phyloP scores from a whole-genome alignment of 2,329 filamentous ascomycete species.

The Trichocomaceae sp. region DNA sequence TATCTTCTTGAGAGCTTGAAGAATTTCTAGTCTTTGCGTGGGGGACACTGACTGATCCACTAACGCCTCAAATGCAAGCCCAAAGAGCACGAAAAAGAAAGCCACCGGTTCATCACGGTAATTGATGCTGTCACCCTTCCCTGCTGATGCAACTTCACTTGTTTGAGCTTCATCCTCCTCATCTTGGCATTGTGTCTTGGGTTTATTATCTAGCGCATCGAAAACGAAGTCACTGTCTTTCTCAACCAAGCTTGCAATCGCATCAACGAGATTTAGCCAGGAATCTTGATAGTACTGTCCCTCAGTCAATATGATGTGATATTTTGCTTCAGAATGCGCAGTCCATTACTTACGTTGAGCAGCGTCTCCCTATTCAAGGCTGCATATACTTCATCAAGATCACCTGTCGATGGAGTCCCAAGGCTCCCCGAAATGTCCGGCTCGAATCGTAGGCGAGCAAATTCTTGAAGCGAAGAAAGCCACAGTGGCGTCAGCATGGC shows the following conservation, averaged over 20 bases:
- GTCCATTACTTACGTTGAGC: slow-evolving; percentile 52
- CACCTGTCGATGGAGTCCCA: slow-evolving; percentile 73
- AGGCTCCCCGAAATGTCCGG: slow-evolving; percentile 92
- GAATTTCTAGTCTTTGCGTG: slow-evolving; percentile 77
- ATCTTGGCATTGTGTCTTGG: slow-evolving; percentile 27
- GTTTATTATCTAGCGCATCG: slow-evolving; percentile 85
- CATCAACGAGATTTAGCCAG: slow-evolving; percentile 94
- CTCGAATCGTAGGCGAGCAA: slow-evolving; percentile 87
- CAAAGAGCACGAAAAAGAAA: slow-evolving; percentile 98
- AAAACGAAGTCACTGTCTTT: slow-evolving; percentile 98
- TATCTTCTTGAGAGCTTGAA: slow-evolving; percentile 90
- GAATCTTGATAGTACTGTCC: slow-evolving; percentile 84
- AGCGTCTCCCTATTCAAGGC: slow-evolving; percentile 90
- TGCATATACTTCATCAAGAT: slow-evolving; percentile 88
- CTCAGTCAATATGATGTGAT: not conserved
- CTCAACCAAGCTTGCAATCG: slow-evolving; percentile 93
- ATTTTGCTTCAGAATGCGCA: not conserved
- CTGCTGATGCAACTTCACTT: slow-evolving; percentile 25
- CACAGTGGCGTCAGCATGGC: slow-evolving; percentile 85
- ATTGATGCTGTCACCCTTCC: slow-evolving; percentile 75
- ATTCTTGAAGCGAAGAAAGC: slow-evolving; percentile 88
- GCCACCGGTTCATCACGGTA: slow-evolving; percentile 96
- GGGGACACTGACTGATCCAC: slow-evolving; percentile 70
- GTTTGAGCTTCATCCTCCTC: slow-evolving; percentile 14
- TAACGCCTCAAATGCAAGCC: slow-evolving; percentile 90